Percentiles rank a stretch among this genome's conserved stretches.
phyloP scores from a whole-genome alignment of 495 filamentous ascomycete species.

The Acidiella bohemica region DNA sequence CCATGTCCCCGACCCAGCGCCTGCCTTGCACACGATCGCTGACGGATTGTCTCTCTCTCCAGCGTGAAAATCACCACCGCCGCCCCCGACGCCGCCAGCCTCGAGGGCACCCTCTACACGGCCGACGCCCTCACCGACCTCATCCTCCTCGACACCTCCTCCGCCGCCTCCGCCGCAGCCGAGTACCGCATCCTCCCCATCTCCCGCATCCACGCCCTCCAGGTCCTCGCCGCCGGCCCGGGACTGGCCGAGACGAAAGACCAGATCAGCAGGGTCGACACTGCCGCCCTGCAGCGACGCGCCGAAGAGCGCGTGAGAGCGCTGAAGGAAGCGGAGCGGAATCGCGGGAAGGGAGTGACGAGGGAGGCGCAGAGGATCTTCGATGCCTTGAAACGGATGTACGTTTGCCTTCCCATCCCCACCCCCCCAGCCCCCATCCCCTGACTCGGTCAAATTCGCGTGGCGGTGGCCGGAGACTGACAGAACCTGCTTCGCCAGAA shows the following conservation, averaged over 20 bases:
- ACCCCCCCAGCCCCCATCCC: too few species aligned
- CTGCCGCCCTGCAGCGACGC: conserved; percentile 38
- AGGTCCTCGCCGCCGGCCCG: conserved; percentile 26
- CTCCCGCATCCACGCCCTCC: conserved; percentile 48
- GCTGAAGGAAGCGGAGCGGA: conserved; percentile 41
- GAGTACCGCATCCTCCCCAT: conserved; percentile 54
- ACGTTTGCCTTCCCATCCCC: conserved; percentile 11
- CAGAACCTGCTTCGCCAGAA: conserved; percentile 12
- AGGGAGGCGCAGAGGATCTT: conserved; percentile 58
- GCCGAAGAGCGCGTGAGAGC: conserved; percentile 41
- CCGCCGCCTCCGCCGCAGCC: conserved; percentile 23
- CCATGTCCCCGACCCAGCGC: too few species aligned
- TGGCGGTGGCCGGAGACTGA: conserved; percentile 1
- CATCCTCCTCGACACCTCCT: conserved; percentile 44
- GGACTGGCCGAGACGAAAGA: conserved; percentile 14
- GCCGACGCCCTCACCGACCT: conserved; percentile 52
- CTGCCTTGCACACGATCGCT: too few species aligned
- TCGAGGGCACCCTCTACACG: conserved; percentile 56
- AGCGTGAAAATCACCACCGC: conserved; percentile 51
- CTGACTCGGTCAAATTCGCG: not conserved
- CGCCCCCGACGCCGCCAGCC: conserved; percentile 34
- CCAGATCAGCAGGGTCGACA: conserved; percentile 36
- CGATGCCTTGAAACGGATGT: conserved; percentile 48
- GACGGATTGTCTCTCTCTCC: conserved; percentile 1
- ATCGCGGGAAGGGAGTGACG: conserved; percentile 47